phyloP scores from a whole-genome alignment of 768 basidiomycete species.

The Agaricus blazei region DNA sequence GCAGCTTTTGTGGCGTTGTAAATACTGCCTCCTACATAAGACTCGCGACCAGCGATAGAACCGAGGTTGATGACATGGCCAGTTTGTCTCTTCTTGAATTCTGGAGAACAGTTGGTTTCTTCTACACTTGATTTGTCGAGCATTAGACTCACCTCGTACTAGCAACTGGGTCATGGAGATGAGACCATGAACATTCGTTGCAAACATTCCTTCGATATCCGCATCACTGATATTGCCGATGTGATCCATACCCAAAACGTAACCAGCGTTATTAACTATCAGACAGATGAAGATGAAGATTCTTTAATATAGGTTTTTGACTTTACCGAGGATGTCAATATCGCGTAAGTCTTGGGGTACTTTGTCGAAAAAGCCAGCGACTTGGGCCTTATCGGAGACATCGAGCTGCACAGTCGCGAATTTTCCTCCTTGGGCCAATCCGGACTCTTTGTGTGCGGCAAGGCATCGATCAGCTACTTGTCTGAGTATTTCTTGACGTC shows the following conservation, averaged over 20 bases:
- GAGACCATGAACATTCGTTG: conserved; percentile 79
- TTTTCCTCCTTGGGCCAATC: conserved; percentile 70
- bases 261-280: conserved; percentile 73
- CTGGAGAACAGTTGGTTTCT: conserved; percentile 26
- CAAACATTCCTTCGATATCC: conserved; percentile 82
- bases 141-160: conserved; percentile 39
- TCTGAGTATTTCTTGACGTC: conserved; percentile 68
- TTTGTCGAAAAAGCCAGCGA: conserved; percentile 65
- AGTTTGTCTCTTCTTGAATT: conserved; percentile 70
- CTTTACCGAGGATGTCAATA: conserved; percentile 80
- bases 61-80: conserved; percentile 96
- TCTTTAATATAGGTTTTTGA: background rate
- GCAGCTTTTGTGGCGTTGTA: conserved; percentile 92
- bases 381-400: conserved; percentile 70
- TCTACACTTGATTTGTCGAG: no score
- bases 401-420: conserved; percentile 73
- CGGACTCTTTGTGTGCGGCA: conserved; percentile 68
- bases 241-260: conserved; percentile 82
- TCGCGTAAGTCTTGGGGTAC: conserved; percentile 65
- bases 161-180: conserved; percentile 79
- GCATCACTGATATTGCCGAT: conserved; percentile 76
- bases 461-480: conserved; percentile 63
- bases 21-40: conserved; percentile 88
- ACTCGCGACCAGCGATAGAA: conserved; percentile 82
- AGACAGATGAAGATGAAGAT: background rate